Base-by-base conservation (phyloP, 192 early-diverging fungal genomes). In the Umbelopsis sp. region DNA sequence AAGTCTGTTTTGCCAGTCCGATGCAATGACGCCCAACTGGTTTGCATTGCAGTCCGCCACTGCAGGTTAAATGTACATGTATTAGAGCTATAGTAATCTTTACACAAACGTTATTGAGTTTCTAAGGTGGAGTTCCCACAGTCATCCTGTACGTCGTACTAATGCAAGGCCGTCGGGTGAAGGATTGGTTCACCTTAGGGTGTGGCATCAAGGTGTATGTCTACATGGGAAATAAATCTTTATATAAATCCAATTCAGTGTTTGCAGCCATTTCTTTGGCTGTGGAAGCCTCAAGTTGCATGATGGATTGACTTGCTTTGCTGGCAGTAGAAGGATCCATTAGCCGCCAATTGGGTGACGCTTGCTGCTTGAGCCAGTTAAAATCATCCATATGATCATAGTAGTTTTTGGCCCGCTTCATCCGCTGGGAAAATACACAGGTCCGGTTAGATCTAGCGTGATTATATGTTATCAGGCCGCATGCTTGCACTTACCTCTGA, bases 351-450 rank as follows among this genome's bases (percentile, higher is more conserved):
- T 95, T 89, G 17, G 94, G 94, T 34, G 91, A 92, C 8, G 84
- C 86, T 71, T 89, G 87, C 50, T 93, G 84, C 45, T 82, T 85
- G 26, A 96, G 78, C 96, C 96, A 97, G 78, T 95, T 95, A 71
- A 97, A 97, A 70, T 97, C 96, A 70, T 97, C 92, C 16, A 96
- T 91, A 21, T 77, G 71, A 65, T 84, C 80, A 75, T 81, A 91
- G 51, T 81, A 80, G 72, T 78, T 78, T n/a, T 9, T 31, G 4
- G 41, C 4, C 16, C 47, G 16, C 17, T 49, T 17, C 4, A 49
- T 17, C 14, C 20, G n/a, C 56, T 62, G 31, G 25, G 29, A 20
- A 62, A 32, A 26, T 20, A 14, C 29, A 16, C 26, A 32, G 26
- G 25, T 16, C 31, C 29, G 31, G 56, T 62, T 34, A 29, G 56